Conservation (phyloP, 1,139 yeast genomes). For the Zygoascus sp. region DNA sequence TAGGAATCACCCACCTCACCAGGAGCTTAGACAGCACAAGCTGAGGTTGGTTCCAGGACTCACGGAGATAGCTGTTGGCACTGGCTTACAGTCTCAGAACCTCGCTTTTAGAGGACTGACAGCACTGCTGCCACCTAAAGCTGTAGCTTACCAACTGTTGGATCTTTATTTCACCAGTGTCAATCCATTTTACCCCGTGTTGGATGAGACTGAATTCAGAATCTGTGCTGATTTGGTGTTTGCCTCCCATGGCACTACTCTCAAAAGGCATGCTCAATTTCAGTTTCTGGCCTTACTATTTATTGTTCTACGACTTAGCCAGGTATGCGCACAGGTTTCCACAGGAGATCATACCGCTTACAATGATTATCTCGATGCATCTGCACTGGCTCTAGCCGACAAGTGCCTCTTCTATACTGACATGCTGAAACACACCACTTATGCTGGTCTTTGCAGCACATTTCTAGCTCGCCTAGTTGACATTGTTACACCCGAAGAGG, state of each 20-base stretch:
- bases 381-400: background rate
- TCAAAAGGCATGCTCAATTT: background rate
- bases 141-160: background rate
- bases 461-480: background rate
- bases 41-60: background rate
- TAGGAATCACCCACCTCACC: background rate
- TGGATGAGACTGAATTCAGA: background rate
- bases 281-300: conserved; percentile 4
- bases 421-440: background rate
- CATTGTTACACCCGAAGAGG: conserved; percentile 3
- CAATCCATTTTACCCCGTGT: background rate
- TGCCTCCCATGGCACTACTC: background rate
- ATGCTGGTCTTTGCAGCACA: conserved; percentile 1
- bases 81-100: too few relatives aligned
- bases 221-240: background rate
- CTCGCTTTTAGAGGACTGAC: conserved; percentile 1
- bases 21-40: background rate
- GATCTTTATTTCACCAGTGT: background rate
- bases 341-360: background rate
- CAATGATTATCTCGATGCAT: background rate
- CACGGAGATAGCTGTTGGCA: background rate
- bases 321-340: background rate
- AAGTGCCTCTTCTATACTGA: background rate
- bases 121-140: background rate
- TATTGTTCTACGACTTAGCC: background rate